Base-by-base conservation (phyloP, 2,329 filamentous ascomycete genomes). In the Colletotrichum orchidophilum region DNA sequence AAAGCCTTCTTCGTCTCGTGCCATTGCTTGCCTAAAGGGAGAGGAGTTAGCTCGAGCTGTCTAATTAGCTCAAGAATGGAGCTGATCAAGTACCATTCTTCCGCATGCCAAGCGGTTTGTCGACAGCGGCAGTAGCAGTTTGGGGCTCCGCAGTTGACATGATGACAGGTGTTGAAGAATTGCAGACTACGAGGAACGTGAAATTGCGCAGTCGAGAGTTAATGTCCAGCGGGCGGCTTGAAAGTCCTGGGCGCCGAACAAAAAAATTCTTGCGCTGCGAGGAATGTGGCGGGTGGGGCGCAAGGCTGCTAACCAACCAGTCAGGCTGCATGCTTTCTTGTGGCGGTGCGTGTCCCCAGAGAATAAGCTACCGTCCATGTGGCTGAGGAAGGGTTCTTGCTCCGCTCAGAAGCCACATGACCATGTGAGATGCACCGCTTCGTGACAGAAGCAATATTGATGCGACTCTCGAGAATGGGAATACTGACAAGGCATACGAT, bases 1-100 rank as follows among this genome's bases (percentile, higher is more conserved):
- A 98, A 98, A 1, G 96, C 91, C 73, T 92, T 93, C 80, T 95
- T 96, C 31, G 89, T 87, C 63, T 88, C 86, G 80, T 97, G 95
- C 96, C 96, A 99, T 85, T 97, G 94, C 85, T 98, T 98, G 80
- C 96, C 96, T 97, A 29, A 29, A 35, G 50, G 79, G 63, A 35
- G 55, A 13, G 24, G 35, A 53, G 59, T 67, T 52, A 71, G 64
- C 33, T 64, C 31, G 39, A 12, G 46, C 21, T 13, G 52, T 26
- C n/a, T 15, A 9, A 59, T 9, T 13, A 26, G 39, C 50, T 31
- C 52, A 27, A 54, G 55, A 67, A 68, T 58, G 68, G 27, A 35
- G 64, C 33, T 58, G 68, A 58, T 59, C 46, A 61, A 83, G 74
- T 85, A 96, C 94, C 94, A 85, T 97, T 97, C 81, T 92, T 93